phyloP scores from a whole-genome alignment of 202 grass and related monocot genomes.

The Eragrostis tef region DNA sequence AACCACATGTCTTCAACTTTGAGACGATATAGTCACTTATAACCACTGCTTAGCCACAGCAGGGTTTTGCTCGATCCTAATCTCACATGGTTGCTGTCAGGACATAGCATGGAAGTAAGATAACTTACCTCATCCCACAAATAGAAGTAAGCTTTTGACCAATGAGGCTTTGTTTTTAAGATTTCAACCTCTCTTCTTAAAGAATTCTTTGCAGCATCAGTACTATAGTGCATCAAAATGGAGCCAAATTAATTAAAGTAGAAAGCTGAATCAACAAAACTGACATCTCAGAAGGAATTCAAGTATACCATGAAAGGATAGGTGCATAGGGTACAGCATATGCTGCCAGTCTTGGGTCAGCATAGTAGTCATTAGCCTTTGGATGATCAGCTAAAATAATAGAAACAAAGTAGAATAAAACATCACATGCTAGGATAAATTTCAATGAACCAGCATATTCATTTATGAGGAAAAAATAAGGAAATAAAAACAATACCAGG shows the following conservation, averaged over 20 bases:
- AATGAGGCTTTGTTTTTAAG: constrained; percentile 83
- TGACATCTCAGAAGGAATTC: constrained; percentile 35
- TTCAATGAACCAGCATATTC: constrained; percentile 30
- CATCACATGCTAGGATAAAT: constrained; percentile 31
- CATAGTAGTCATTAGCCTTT: constrained; percentile 88
- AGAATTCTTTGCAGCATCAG: constrained; percentile 75
- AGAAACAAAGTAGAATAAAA: constrained; percentile 41
- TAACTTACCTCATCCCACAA: constrained; percentile 91
- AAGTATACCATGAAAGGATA: constrained; percentile 82
- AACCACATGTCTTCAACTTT: neutral
- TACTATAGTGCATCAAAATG: constrained; percentile 59
- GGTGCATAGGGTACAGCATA: constrained; percentile 97
- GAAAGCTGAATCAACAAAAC: constrained; percentile 23
- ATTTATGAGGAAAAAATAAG: neutral
- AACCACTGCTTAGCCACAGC: neutral
- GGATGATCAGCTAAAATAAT: constrained; percentile 87
- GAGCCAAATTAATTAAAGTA: constrained; percentile 34
- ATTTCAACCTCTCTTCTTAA: constrained; percentile 78
- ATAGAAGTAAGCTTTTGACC: constrained; percentile 96
- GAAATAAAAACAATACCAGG: constrained; percentile 63
- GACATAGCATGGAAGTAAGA: constrained; percentile 39
- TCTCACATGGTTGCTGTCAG: neutral
- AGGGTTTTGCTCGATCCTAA: neutral
- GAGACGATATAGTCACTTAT: neutral
- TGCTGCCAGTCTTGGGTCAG: constrained; percentile 94